Evolutionary conservation across 108 stramenopile genomes (phyloP), one percentile per base, ranked within the genome.

Genomic region (Fragilariopsis cylindrus): DNA sequence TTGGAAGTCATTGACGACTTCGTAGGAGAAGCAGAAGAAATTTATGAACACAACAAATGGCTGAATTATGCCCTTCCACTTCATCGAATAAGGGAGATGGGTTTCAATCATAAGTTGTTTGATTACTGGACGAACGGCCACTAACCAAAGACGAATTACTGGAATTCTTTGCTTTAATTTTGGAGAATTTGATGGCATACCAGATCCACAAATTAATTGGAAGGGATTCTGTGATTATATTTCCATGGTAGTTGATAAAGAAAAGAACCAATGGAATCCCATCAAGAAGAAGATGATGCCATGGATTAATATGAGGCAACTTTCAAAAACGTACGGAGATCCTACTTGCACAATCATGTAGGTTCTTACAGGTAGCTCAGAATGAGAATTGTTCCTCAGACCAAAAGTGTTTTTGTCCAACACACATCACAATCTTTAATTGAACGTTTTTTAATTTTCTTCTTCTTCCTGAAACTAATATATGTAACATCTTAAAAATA

Each of bases 1-100:
- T 52, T 96, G 68, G 97, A 97, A 56, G 92, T 97, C 3, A 63
- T 96, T 44, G 97, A 97, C 67, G 97, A 96, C 75, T 87, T 92
- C 56, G 42, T 73, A 3, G 89, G 82, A n/a, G 95, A 97, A 79
- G 93, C 91, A 7, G 55, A 78, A 5, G 96, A 95, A 81, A 92
- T 98, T 2, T 60, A 83, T 56, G 82, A 89, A 60, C 73, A 87
- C 65, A 96, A 98, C 71, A 81, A 82, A 13, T 98, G 94, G 94
- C 68, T 98, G n/a, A 96, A 90, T 57, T 98, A 98, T 77, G 87
- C 76, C 13, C 78, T 94, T 16, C 86, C 92, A 3, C 49, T 98
- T 57, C 97, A 98, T 78, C 71, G 89, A 39, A 76, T 92, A 60
- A 78, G 96, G 7, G 96, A 97, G 70, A 90, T 94, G 83, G 97